Evolutionary conservation across 2,329 filamentous ascomycete genomes (phyloP).

Genomic region (Ophiognomonia clavigignenti-juglandacearum): DNA sequence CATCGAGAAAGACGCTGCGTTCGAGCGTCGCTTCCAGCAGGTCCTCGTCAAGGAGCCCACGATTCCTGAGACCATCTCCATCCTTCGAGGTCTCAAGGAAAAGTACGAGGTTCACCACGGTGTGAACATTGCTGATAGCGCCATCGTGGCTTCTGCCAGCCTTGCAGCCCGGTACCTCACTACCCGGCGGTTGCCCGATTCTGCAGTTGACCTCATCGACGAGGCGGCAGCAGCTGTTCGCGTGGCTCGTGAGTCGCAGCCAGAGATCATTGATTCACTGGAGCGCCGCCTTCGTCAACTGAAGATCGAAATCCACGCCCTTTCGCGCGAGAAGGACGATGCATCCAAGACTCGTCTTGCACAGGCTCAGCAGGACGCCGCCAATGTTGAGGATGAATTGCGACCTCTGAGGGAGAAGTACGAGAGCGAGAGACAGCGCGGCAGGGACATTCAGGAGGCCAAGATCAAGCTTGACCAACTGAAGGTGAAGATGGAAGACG

Average conservation of each 20-base stretch:
- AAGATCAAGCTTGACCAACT: conserved; percentile 93
- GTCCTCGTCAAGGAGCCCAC: conserved; percentile 93
- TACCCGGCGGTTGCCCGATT: conserved; percentile 84
- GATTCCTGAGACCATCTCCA: conserved; percentile 87
- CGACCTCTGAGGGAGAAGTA: conserved; percentile 92
- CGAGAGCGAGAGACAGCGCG: conserved; percentile 84
- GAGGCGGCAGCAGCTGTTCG: conserved; percentile 95
- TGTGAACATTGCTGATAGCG: conserved; percentile 92
- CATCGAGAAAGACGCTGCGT: conserved; percentile 97
- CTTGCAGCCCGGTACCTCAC: conserved; percentile 93
- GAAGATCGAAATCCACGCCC: conserved; percentile 94
- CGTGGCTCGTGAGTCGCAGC: conserved; percentile 92
- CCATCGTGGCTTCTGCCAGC: conserved; percentile 86
- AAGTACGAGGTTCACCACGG: conserved; percentile 98
- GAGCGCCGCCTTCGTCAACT: conserved; percentile 87
- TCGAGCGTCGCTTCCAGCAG: conserved; percentile 98
- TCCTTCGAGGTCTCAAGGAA: conserved; percentile 96
- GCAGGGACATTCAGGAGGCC: conserved; percentile 86
- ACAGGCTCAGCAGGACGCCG: conserved; percentile 82
- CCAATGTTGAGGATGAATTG: conserved; percentile 91
- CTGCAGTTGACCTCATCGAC: conserved; percentile 92
- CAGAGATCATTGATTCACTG: conserved; percentile 90
- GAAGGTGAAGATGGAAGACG: conserved; percentile 87
- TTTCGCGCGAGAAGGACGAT: conserved; percentile 91
- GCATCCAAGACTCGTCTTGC: conserved; percentile 79